Conservation (phyloP, 2,329 filamentous ascomycete species). For the Ascochyta lentis region DNA sequence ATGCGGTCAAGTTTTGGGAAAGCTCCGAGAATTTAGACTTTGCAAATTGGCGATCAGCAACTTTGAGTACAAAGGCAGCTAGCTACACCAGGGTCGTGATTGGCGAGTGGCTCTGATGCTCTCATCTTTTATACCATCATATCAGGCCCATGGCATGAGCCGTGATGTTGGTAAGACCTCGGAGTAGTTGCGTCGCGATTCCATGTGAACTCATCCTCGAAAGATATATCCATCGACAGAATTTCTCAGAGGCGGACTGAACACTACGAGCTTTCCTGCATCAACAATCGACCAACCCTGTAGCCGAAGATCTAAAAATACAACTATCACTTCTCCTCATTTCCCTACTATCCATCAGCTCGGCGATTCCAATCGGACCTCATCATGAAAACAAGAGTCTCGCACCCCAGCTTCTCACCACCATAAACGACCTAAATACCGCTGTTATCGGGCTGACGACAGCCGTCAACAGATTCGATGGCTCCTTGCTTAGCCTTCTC, state of each 20-base stretch:
- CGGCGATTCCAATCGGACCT: slow-evolving; percentile 1
- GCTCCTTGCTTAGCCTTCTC: slow-evolving; percentile 22
- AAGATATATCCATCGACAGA: not conserved
- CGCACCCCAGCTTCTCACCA: slow-evolving; percentile 20
- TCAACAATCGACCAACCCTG: not conserved
- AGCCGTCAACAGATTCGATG: slow-evolving; percentile 32
- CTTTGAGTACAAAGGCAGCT: not conserved
- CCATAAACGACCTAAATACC: slow-evolving; percentile 24
- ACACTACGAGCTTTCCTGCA: too few relatives aligned
- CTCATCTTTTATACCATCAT: not conserved
- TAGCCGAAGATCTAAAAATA: not conserved
- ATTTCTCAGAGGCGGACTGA: not conserved
- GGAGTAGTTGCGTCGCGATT: not conserved
- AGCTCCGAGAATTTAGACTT: too few relatives aligned
- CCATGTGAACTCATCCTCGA: not conserved
- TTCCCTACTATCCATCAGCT: not conserved
- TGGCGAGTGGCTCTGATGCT: not conserved
- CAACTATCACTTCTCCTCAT: not conserved
- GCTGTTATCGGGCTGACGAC: slow-evolving; percentile 24
- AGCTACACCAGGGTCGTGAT: not conserved
- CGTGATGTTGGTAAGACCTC: not conserved
- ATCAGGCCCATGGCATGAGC: not conserved
- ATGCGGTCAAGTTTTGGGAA: not conserved
- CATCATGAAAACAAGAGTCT: slow-evolving; percentile 9
- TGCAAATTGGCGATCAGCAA: not conserved